phyloP scores from a whole-genome alignment of 169 alveolate genomes.

The Plasmodium inui region DNA sequence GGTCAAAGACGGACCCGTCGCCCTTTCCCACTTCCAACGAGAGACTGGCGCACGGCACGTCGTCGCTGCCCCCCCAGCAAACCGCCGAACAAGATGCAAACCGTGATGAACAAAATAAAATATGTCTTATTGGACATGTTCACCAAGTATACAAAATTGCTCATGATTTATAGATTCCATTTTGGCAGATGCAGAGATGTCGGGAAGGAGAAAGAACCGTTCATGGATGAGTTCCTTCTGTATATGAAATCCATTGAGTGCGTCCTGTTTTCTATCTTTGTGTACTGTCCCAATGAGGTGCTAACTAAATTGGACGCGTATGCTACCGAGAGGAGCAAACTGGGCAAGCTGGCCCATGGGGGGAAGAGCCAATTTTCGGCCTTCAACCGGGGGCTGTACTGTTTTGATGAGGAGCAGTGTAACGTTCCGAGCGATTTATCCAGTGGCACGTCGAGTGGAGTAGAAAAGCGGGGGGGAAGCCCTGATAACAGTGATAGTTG shows the following conservation, averaged over 20 bases:
- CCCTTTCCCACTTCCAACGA: no score
- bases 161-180: constrained; percentile 35
- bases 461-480: background rate
- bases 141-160: constrained; percentile 31
- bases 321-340: background rate
- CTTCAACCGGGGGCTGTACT: constrained; percentile 8
- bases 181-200: background rate
- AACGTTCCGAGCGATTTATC: background rate
- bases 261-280: constrained; percentile 13
- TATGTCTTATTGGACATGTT: constrained; percentile 51
- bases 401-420: background rate
- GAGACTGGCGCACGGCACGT: background rate
- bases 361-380: background rate
- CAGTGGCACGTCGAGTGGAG: background rate
- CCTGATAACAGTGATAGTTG: background rate
- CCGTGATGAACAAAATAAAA: constrained; percentile 29
- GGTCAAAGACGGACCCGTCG: background rate
- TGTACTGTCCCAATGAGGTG: constrained; percentile 21
- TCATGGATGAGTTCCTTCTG: constrained; percentile 24
- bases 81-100: background rate
- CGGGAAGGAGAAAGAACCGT: background rate
- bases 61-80: background rate
- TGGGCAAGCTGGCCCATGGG: background rate
- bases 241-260: constrained; percentile 56
- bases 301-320: constrained; percentile 19